These are phyloP conservation scores for Meyerozyma guilliermondii DNA, from an alignment of 1,139 yeast species.

Conservation along the genomic window DNA sequence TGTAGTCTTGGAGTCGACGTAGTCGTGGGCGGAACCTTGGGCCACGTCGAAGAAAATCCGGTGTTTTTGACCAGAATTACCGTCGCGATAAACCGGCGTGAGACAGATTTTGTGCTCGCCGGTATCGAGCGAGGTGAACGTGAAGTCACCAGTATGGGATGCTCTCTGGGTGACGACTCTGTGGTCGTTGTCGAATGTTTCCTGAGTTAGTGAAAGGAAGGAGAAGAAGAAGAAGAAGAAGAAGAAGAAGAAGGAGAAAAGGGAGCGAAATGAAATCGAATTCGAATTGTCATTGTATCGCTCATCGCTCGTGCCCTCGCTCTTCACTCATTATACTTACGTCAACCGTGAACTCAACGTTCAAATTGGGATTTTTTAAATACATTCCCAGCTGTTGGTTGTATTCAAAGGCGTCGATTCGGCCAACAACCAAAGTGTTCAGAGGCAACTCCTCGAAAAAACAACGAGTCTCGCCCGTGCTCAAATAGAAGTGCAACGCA, in stretches of 20 bases:
- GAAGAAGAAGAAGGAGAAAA: not conserved
- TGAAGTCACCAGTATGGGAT: constrained; percentile 35
- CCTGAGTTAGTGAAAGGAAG: constrained; percentile 21
- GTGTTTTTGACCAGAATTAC: constrained; percentile 28
- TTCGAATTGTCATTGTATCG: not conserved
- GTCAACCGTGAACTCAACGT: constrained; percentile 37
- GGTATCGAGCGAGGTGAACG: constrained; percentile 35
- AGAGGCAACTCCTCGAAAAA: constrained; percentile 42
- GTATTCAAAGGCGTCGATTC: constrained; percentile 38
- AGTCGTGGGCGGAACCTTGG: constrained; percentile 44
- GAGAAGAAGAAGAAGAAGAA: not conserved
- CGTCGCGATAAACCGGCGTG: constrained; percentile 38
- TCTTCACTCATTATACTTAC: constrained; percentile 14
- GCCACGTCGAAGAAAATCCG: constrained; percentile 44
- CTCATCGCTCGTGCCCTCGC: too few species aligned
- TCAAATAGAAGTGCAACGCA: constrained; percentile 43
- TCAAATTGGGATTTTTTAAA: constrained; percentile 26
- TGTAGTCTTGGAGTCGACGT: constrained; percentile 44
- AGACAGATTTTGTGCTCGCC: constrained; percentile 49
- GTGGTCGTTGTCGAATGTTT: constrained; percentile 46
- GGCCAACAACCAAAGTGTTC: constrained; percentile 42
- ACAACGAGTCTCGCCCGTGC: constrained; percentile 42
- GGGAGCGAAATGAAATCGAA: too few species aligned
- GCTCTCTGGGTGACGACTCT: constrained; percentile 39
- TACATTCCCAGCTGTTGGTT: constrained; percentile 27